Conservation (phyloP, 305 asterid species). For the Fraxinus dipetala region DNA sequence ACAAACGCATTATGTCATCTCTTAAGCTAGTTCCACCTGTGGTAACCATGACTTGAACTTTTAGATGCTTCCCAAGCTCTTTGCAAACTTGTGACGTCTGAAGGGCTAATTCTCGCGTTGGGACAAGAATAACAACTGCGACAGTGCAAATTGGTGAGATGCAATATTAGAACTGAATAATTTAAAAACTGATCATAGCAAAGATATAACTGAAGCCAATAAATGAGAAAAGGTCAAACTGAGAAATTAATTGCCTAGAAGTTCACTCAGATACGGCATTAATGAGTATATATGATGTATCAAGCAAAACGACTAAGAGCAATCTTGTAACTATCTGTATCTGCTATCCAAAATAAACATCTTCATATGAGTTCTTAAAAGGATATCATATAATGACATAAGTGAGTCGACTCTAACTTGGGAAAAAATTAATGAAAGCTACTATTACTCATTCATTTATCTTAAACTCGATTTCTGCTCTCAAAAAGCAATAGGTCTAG, state of each 20-base stretch:
- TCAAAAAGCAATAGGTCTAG: slow-evolving; percentile 12
- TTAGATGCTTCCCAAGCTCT: slow-evolving; percentile 90
- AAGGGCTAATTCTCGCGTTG: slow-evolving; percentile 96
- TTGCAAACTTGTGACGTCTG: slow-evolving; percentile 96
- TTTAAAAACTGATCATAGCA: not conserved
- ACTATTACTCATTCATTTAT: not conserved
- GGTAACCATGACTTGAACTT: slow-evolving; percentile 87
- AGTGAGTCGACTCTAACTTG: not conserved
- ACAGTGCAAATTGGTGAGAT: slow-evolving; percentile 19
- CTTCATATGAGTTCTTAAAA: not conserved
- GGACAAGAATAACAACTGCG: slow-evolving; percentile 90
- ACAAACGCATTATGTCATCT: slow-evolving; percentile 97
- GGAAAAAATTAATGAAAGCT: not conserved
- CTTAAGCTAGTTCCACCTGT: slow-evolving; percentile 97
- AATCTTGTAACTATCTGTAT: not conserved
- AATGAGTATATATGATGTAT: not conserved
- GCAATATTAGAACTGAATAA: not conserved
- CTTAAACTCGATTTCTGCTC: slow-evolving; percentile 10
- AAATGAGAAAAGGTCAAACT: not conserved
- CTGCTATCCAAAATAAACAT: not conserved
- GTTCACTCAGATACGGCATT: not conserved
- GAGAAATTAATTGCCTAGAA: not conserved
- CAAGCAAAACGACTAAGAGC: not conserved
- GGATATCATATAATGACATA: not conserved
- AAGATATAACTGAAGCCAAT: not conserved